Conservation (phyloP, 2,329 filamentous ascomycete genomes). For the Fusarium denticulatum region DNA sequence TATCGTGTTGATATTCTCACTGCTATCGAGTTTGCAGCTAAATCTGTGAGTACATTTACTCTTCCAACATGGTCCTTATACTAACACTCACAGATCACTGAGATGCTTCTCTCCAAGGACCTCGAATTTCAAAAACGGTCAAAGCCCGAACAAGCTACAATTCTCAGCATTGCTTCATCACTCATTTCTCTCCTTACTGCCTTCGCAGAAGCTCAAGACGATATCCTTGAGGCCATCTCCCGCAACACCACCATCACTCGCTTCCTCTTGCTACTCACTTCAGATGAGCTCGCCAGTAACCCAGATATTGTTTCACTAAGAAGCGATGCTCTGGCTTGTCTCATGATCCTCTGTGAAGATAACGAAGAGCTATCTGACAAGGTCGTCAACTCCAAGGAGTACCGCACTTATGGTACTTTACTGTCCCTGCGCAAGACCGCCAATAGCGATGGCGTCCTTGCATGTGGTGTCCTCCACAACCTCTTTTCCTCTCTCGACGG, state of each 20-base stretch:
- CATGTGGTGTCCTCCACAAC: constrained; percentile 71
- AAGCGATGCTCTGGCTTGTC: constrained; percentile 62
- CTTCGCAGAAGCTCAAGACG: constrained; percentile 68
- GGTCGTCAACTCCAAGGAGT: constrained; percentile 60
- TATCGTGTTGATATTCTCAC: constrained; percentile 70
- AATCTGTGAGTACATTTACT: constrained; percentile 55
- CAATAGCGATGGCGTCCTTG: constrained; percentile 62
- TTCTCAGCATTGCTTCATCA: constrained; percentile 65
- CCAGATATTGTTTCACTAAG: constrained; percentile 55
- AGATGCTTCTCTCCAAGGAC: constrained; percentile 55
- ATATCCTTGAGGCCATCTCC: constrained; percentile 66
- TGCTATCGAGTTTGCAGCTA: constrained; percentile 66
- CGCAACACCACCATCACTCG: constrained; percentile 59
- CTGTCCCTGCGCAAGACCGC: constrained; percentile 58
- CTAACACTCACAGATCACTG: constrained; percentile 50
- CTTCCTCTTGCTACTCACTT: constrained; percentile 65
- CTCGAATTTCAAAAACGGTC: constrained; percentile 57
- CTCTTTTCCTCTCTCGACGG: constrained; percentile 59
- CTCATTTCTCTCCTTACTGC: constrained; percentile 63
- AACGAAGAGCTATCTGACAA: constrained; percentile 63
- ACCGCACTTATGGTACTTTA: constrained; percentile 60
- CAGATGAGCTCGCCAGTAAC: constrained; percentile 54
- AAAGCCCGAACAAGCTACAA: constrained; percentile 62
- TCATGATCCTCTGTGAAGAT: constrained; percentile 69
- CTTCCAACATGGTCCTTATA: not conserved